Evolutionary conservation across 306 rosid genomes (phyloP), one percentile per base, ranked within the genome.

Genomic region (Prunus padus): DNA sequence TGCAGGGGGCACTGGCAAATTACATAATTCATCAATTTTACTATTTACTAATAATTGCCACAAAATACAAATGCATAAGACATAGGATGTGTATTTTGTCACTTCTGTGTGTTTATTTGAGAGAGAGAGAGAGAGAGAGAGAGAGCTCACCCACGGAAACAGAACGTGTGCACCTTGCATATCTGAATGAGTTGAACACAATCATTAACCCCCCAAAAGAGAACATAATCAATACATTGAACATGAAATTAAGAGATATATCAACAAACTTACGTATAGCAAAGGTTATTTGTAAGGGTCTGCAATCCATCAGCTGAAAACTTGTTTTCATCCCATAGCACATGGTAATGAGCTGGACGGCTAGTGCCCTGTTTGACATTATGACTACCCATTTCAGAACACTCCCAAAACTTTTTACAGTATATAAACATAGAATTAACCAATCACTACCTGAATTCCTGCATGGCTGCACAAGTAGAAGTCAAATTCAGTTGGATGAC

Each of bases 91-190:
- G 57, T 67, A 57, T 14, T 47, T 11, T 65, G n/a, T 64, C 68
- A 18, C 0, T 31, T 63, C 4, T 20, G 62, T 56, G 62, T 8
- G 28, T n/a, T 12, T n/a, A 8, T 42, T 8, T 4, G 30, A 70
- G 25, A 9, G 23, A 14, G 44, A 65, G 11, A 61, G 28, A 33
- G 16, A 60, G 49, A 18, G 45, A 79, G 16, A 33, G 51, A 1
- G 8, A 0, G 64, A 13, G 65, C 71, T 73, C 16, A 96, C 99
- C 99, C 20, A 96, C 91, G 11, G 99, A 92, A 30, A 96, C 99
- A 42, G 99, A 96, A 0, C 99, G 82, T 0, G 99, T 96, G 83
- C 99, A 96, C 75, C 99, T 84, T 6, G 99, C 99, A 84, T 96
- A 96, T 30, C 99, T 96, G 80, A 76, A 79, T 9, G 22, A 66